Evolutionary conservation across 306 rosid genomes (phyloP).

Genomic region (Lathyrus tuberosus): DNA sequence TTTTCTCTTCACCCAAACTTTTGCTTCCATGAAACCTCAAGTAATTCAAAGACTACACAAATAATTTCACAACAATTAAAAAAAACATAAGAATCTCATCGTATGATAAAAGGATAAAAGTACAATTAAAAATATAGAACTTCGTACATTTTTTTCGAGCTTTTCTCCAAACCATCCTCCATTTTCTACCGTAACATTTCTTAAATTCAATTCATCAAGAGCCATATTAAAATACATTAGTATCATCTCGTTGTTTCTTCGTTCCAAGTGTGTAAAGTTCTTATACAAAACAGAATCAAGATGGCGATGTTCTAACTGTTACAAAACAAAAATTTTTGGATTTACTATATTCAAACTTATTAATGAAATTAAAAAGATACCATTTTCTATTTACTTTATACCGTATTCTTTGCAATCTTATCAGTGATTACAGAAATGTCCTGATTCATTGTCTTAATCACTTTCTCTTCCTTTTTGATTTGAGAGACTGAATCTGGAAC

Average conservation of each 20-base stretch:
- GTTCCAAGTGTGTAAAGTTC: not conserved
- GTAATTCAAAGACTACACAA: slow-evolving; percentile 31
- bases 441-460: slow-evolving; percentile 21
- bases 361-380: not conserved
- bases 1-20: slow-evolving; percentile 33
- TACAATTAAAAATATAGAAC: not conserved
- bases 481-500: slow-evolving; percentile 26
- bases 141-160: slow-evolving; percentile 32
- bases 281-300: not conserved
- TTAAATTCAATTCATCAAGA: slow-evolving; percentile 41
- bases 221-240: slow-evolving; percentile 20
- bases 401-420: slow-evolving; percentile 20
- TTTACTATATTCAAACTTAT: not conserved
- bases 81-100: slow-evolving; percentile 8
- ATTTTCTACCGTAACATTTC: slow-evolving; percentile 1
- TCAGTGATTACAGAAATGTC: slow-evolving; percentile 9
- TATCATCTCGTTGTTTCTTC: slow-evolving; percentile 3
- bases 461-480: slow-evolving; percentile 18
- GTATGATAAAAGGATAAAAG: not conserved
- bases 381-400: not conserved
- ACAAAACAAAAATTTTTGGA: not conserved
- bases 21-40: slow-evolving; percentile 30
- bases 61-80: no score
- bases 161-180: slow-evolving; percentile 4
- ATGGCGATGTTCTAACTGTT: not conserved